Evolutionary conservation across 495 filamentous ascomycete species (phyloP), one percentile per base, ranked within the genome.

Genomic region (Penicillium arizonense): DNA sequence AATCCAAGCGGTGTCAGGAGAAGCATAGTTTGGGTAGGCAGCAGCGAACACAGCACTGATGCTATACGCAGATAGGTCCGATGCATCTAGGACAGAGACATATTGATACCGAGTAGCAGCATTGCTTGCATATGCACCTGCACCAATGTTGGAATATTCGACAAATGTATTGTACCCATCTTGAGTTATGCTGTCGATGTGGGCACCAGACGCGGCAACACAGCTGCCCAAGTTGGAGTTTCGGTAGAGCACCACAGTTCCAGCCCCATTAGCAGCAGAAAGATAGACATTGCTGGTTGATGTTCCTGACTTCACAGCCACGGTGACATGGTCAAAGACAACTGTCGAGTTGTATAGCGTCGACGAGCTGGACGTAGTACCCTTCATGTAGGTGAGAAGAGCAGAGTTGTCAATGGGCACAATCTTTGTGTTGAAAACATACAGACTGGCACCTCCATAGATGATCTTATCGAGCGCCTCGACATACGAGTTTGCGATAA

Each of bases 401-500:
- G 52, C 52, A 12, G 38, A 44, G 28, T 24, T 55, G 26, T 55
- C 39, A 5, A 45, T 33, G 1, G 51, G 51, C 18, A 53, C 51
- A 30, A 53, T 47, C 36, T 53, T 16, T 11, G 51, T 53, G 24
- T 53, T 53, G 51, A 35, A 53, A 6, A 53, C 51, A 35, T 53
- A 53, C 16, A 53, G 5, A 42, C 28, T 53, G 3, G 53, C 53
- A 1, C 12, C 21, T 5, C 53, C 53, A 11, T 55, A 55, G n/a
- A 55, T 44, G 11, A 55, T 23, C 33, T 55, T 55, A 32, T 55
- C 53, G 5, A 50, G 46, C 3, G 53, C 39, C 12, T 55, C 53
- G 16, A 55, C 45, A 28, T 55, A 55, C 3, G 46, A 55, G 40
- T 55, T 50, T 23, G 53, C 46, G 14, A 55, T 45, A 10, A 55